Base-by-base conservation (phyloP, 306 rosid species). In the Pyrus communis region DNA sequence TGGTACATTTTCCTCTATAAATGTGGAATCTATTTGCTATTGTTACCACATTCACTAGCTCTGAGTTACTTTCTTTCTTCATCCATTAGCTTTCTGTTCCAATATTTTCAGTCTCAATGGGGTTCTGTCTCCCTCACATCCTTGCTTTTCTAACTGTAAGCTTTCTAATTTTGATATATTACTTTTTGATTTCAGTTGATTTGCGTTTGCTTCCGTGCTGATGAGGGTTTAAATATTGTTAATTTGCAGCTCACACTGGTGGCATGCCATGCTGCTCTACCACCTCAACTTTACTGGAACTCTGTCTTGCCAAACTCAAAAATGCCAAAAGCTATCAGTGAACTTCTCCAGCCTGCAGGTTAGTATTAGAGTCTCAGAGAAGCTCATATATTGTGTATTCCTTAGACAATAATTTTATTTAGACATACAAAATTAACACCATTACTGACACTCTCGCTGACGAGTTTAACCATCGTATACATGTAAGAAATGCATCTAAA, bases 271-370 rank as follows among this genome's bases (percentile, higher is more conserved):
- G 98, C 88, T 70, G 88, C 91, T 67, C 60, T 82, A 71, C 74
- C 90, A 19, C 90, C 93, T 21, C 86, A 91, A 74, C 77, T 88
- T 15, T 91, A 93, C 75, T 91, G 93, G 97, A 80, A 79, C 3
- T 87, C 92, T 0, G 77, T 68, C 73, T 85, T 93, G 77, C 93
- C 96, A 12, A 88, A 74, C 75, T 85, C 97, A 7, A 82, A 81
- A 7, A 88, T 93, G 71, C 96, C 98, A 17, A 86, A 87, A 76
- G 77, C 92, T 5, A 74, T 93, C 72, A 58, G 67, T 8, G 82
- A 85, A 79, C 83, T 79, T 52, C 85, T 93, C 3, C 52, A 57
- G 13, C 76, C 84, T 1, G 77, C 81, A 0, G 91, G 96, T 93
- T 2, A 21, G 87, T 78, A 6, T 28, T 25, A 21, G 15, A 75